These are phyloP conservation scores for Entamoeba invadens DNA, from an alignment of 208 protist species.

Conservation along the genomic window DNA sequence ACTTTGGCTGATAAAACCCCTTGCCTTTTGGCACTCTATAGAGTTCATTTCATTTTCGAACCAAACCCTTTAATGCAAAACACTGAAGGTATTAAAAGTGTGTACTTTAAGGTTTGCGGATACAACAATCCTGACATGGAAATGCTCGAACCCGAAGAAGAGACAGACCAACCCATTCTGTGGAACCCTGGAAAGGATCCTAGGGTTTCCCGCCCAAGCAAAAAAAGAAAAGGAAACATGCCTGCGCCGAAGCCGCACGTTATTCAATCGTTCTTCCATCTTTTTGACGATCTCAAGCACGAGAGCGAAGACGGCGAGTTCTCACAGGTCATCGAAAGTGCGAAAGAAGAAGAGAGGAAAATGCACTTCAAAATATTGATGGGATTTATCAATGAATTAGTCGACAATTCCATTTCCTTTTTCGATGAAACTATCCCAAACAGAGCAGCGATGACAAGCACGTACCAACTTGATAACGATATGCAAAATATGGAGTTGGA, in stretches of 20 bases:
- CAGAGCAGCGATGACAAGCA: neutral
- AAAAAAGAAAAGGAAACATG: neutral
- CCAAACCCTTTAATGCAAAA: neutral
- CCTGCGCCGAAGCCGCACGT: neutral
- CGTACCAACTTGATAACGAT: no score
- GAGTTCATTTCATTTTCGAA: neutral
- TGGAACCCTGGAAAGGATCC: neutral
- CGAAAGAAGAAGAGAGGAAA: neutral
- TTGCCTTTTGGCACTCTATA: neutral
- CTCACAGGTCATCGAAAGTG: neutral
- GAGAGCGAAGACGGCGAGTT: neutral
- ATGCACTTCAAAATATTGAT: neutral
- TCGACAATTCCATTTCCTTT: neutral
- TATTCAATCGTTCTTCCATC: neutral
- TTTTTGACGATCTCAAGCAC: neutral
- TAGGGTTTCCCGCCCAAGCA: neutral
- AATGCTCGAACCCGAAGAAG: neutral
- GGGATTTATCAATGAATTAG: neutral
- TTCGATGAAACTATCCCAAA: neutral
- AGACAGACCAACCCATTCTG: neutral
- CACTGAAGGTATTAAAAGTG: neutral
- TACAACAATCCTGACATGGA: neutral
- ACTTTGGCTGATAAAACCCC: neutral
- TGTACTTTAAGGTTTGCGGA: neutral
- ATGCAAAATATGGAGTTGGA: neutral